phyloP scores from a whole-genome alignment of 495 filamentous ascomycete genomes.

The Coniosporium apollinis region DNA sequence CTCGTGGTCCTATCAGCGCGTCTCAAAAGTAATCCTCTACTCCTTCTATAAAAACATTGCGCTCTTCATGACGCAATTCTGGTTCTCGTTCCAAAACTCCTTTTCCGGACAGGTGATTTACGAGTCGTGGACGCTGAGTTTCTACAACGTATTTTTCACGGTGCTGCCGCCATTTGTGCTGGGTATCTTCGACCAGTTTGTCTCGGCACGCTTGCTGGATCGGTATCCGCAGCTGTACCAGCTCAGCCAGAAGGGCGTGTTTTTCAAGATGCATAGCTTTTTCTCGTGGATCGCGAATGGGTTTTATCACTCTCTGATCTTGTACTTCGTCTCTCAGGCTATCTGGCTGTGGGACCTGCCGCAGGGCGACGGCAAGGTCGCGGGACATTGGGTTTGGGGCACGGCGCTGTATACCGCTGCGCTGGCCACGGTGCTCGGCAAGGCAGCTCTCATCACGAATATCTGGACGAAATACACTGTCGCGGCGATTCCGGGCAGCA shows the following conservation, averaged over 20 bases:
- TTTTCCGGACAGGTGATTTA: slow-evolving; percentile 98
- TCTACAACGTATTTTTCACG: slow-evolving; percentile 99
- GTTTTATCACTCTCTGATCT: slow-evolving; percentile 85
- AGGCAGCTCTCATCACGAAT: slow-evolving; percentile 87
- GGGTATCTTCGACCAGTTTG: slow-evolving; percentile 96
- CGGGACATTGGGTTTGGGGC: slow-evolving; percentile 97
- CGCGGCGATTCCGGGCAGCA: slow-evolving; percentile 85
- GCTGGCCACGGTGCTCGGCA: slow-evolving; percentile 81
- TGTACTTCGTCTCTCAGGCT: slow-evolving; percentile 68
- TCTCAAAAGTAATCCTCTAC: slow-evolving; percentile 91
- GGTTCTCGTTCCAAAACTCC: slow-evolving; percentile 97
- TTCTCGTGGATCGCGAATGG: slow-evolving; percentile 84
- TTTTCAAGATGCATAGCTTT: slow-evolving; percentile 86
- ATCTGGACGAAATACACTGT: slow-evolving; percentile 98
- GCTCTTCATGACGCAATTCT: slow-evolving; percentile 98
- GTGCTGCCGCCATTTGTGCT: slow-evolving; percentile 85
- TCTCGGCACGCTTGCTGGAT: slow-evolving; percentile 89
- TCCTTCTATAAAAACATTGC: slow-evolving; percentile 99
- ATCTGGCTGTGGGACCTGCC: slow-evolving; percentile 69
- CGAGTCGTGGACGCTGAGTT: slow-evolving; percentile 97
- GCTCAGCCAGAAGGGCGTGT: slow-evolving; percentile 76
- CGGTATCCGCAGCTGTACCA: slow-evolving; percentile 95
- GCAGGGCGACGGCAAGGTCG: slow-evolving; percentile 53
- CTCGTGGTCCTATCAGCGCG: slow-evolving; percentile 92
- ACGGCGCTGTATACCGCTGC: slow-evolving; percentile 80